Percentiles rank a stretch among this genome's conserved stretches.
phyloP scores from a whole-genome alignment of 83 land plant genomes.

The Picea abies region DNA sequence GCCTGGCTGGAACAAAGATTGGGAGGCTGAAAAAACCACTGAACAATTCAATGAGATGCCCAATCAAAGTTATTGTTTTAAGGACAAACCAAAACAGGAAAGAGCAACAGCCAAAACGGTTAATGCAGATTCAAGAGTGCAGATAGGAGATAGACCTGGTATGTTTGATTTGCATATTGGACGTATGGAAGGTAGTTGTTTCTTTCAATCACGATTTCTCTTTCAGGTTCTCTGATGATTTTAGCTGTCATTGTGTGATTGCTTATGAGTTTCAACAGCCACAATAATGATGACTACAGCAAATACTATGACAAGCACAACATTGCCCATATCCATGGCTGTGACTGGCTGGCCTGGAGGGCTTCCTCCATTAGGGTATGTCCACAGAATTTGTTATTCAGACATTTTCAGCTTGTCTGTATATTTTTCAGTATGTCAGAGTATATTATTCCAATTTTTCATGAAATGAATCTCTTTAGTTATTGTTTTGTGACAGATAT shows the following conservation, averaged over 20 bases:
- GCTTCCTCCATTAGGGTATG: constrained; percentile 13
- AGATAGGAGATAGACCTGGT: constrained; percentile 16
- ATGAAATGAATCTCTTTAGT: background rate
- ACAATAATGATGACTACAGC: background rate
- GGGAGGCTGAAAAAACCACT: background rate
- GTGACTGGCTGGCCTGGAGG: background rate
- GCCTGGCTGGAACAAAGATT: background rate
- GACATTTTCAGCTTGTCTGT: background rate
- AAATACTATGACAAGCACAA: background rate
- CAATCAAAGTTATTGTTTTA: background rate
- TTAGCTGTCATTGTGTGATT: background rate
- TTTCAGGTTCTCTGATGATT: background rate
- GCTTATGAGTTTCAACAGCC: background rate
- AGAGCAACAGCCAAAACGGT: background rate
- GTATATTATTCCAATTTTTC: background rate
- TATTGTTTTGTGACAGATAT: constrained; percentile 8
- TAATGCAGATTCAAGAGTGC: constrained; percentile 6
- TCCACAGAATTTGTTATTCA: background rate
- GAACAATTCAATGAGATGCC: background rate
- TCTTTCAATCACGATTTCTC: background rate
- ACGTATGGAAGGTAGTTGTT: background rate
- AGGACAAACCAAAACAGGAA: background rate
- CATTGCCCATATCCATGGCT: constrained; percentile 13
- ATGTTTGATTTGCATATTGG: background rate
- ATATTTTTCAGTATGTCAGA: background rate